phyloP scores from a whole-genome alignment of 2,329 filamentous ascomycete genomes.

The Paraconiothyrium sp. region DNA sequence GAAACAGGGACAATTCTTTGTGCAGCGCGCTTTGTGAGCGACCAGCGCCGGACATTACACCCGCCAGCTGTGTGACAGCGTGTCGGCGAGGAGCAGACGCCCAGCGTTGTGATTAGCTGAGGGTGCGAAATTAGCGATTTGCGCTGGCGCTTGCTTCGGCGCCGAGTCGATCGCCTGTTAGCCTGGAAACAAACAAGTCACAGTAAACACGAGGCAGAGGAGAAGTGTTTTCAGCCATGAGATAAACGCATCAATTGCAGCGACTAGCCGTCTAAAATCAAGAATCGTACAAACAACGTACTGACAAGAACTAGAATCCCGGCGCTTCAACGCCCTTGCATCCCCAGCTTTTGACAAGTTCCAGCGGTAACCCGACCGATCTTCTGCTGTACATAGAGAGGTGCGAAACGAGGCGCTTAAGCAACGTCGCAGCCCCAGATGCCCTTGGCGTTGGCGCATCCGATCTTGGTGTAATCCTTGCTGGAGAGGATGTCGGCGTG shows the following conservation, averaged over 20 bases:
- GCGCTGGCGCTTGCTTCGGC: neutral
- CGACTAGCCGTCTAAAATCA: slow-evolving; percentile 21
- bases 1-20: slow-evolving; percentile 1
- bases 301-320: slow-evolving; percentile 24
- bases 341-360: slow-evolving; percentile 12
- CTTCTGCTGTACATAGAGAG: slow-evolving; percentile 15
- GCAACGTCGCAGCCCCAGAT: slow-evolving; percentile 47
- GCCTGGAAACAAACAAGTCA: neutral
- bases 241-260: slow-evolving; percentile 22
- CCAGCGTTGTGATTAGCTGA: slow-evolving; percentile 7
- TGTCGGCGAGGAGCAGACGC: neutral
- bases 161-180: neutral
- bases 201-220: slow-evolving; percentile 3
- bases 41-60: neutral
- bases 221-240: slow-evolving; percentile 1
- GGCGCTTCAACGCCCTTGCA: slow-evolving; percentile 19
- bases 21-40: slow-evolving; percentile 1
- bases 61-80: neutral
- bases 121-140: slow-evolving; percentile 6
- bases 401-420: slow-evolving; percentile 24
- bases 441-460: slow-evolving; percentile 32
- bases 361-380: slow-evolving; percentile 22
- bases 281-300: slow-evolving; percentile 35
- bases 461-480: slow-evolving; percentile 40
- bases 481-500: slow-evolving; percentile 44